These are phyloP conservation scores for Craspedostauros australis DNA, from an alignment of 108 stramenopile species.

Conservation along the genomic window DNA sequence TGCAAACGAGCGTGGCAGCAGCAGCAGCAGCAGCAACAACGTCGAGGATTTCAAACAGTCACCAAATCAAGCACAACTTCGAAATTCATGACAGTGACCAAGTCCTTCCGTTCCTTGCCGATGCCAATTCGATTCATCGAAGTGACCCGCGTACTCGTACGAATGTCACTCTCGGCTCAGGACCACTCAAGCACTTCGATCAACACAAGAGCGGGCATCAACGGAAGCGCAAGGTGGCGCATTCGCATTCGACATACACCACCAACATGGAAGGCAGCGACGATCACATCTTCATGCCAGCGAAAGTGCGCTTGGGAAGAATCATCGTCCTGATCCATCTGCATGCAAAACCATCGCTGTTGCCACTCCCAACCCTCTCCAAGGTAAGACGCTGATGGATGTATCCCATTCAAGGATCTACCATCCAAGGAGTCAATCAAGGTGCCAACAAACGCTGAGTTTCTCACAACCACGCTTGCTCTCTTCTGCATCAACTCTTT, in stretches of 20 bases:
- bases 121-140: too few relatives aligned
- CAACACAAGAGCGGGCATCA: too few relatives aligned
- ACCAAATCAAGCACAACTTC: too few relatives aligned
- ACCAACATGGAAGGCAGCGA: too few relatives aligned
- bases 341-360: conserved; percentile 52
- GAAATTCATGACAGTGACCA: conserved; percentile 48
- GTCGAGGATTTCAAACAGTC: too few relatives aligned
- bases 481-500: not conserved
- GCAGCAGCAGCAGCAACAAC: not conserved
- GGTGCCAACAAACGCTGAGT: not conserved
- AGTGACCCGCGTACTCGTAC: too few relatives aligned
- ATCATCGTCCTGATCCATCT: conserved; percentile 66
- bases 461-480: conserved; percentile 1
- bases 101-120: conserved; percentile 66
- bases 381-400: conserved; percentile 48
- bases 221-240: too few relatives aligned
- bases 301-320: conserved; percentile 59
- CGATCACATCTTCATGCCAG: conserved; percentile 35
- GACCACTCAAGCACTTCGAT: too few relatives aligned
- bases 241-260: too few relatives aligned
- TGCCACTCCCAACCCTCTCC: conserved; percentile 79
- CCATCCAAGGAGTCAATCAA: too few relatives aligned
- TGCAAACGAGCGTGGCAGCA: too few relatives aligned
- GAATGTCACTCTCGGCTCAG: too few relatives aligned
- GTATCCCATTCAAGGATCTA: not conserved